Percentiles rank a stretch among this genome's conserved stretches.
phyloP scores from a whole-genome alignment of 306 rosid genomes.

The Casuarina glauca region DNA sequence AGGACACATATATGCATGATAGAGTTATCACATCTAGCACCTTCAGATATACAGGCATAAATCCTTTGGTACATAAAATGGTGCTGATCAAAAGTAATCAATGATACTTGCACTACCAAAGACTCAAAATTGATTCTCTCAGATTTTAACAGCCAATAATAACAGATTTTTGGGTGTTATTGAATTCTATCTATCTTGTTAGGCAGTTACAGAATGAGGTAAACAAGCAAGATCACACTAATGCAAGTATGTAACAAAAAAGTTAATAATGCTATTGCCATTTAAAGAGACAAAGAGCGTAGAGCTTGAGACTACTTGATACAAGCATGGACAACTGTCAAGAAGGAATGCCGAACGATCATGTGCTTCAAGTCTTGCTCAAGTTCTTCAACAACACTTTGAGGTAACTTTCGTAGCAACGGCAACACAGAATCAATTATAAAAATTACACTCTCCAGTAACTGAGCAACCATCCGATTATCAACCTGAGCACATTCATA shows the following conservation, averaged over 20 bases:
- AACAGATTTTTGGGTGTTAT: background rate
- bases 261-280: background rate
- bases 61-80: background rate
- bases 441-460: conserved; percentile 88
- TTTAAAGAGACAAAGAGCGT: conserved; percentile 18
- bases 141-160: background rate
- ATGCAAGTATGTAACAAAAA: conserved; percentile 20
- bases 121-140: background rate
- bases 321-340: conserved; percentile 99
- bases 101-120: background rate
- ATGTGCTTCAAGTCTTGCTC: conserved; percentile 90
- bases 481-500: conserved; percentile 65
- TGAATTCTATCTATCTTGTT: background rate
- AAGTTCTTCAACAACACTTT: conserved; percentile 80
- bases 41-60: background rate
- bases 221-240: background rate
- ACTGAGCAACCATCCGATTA: conserved; percentile 66
- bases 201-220: background rate
- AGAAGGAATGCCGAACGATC: conserved; percentile 89
- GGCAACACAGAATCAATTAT: conserved; percentile 93
- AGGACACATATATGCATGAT: background rate
- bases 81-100: background rate
- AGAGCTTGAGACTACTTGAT: conserved; percentile 63
- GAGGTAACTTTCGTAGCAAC: conserved; percentile 74
- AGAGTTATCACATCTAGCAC: background rate